Percentiles rank a stretch among this genome's conserved stretches.
phyloP scores from a whole-genome alignment of 2,329 filamentous ascomycete species.

The Colletotrichum falcatum region DNA sequence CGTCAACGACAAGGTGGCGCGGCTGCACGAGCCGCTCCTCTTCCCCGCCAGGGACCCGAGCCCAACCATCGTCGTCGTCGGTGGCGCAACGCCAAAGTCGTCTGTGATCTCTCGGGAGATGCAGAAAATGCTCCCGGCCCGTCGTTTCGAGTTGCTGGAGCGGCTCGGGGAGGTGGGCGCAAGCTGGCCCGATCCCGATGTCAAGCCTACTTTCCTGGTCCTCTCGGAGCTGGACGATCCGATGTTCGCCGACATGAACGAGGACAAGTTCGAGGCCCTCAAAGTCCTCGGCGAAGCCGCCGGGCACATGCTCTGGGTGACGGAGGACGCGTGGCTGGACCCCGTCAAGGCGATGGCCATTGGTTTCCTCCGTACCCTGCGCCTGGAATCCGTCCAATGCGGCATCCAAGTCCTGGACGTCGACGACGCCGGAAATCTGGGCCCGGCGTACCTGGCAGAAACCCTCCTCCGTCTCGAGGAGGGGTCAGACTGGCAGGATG shows the following conservation, averaged over 20 bases:
- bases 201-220: constrained; percentile 23
- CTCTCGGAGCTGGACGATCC: constrained; percentile 36
- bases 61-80: constrained; percentile 4
- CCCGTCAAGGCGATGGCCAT: constrained; percentile 41
- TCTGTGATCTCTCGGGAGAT: neutral
- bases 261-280: constrained; percentile 5
- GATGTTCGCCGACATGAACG: constrained; percentile 47
- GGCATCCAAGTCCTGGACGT: constrained; percentile 30
- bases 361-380: constrained; percentile 29
- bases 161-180: neutral
- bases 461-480: constrained; percentile 7
- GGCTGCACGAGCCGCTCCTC: neutral
- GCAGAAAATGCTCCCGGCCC: neutral
- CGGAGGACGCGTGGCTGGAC: constrained; percentile 36
- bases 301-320: constrained; percentile 43
- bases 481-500: neutral
- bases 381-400: constrained; percentile 14
- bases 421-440: neutral
- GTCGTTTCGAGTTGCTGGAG: neutral
- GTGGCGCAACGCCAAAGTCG: constrained; percentile 1
- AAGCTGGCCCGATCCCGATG: neutral
- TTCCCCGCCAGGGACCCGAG: neutral
- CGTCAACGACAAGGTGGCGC: neutral
- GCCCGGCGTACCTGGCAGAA: neutral
- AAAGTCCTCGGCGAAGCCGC: constrained; percentile 20